A percentile compares a stretch with the other conserved stretches of the same genome.
Evolutionary conservation across 179 eudicot genomes (phyloP).

Genomic region (Gypsophila paniculata): DNA sequence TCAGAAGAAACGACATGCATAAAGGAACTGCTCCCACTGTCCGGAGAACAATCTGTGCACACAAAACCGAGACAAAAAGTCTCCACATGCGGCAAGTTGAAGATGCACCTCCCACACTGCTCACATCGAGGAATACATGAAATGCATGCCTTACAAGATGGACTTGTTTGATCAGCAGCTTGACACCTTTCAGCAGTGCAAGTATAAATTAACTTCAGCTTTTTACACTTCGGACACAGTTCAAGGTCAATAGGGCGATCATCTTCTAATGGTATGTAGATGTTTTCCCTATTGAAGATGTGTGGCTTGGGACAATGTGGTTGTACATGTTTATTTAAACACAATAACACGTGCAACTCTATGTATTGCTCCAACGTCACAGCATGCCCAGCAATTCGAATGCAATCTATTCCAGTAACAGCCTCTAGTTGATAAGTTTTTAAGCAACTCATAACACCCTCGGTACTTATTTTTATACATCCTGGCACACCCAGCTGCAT

Average conservation of each 20-base stretch:
- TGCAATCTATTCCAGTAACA: constrained; percentile 45
- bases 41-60: constrained; percentile 56
- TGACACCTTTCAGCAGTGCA: constrained; percentile 65
- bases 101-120: constrained; percentile 69
- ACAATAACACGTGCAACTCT: constrained; percentile 52
- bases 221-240: constrained; percentile 67
- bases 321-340: constrained; percentile 22
- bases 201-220: constrained; percentile 59
- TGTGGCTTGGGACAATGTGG: constrained; percentile 38
- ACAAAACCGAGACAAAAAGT: constrained; percentile 55
- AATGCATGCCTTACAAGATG: constrained; percentile 64
- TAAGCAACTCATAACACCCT: constrained; percentile 50
- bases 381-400: constrained; percentile 65
- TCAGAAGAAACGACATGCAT: constrained; percentile 11
- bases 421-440: constrained; percentile 45
- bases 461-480: constrained; percentile 59
- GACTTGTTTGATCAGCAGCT: constrained; percentile 30
- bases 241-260: constrained; percentile 72
- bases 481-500: constrained; percentile 77
- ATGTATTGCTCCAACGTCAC: constrained; percentile 50
- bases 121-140: constrained; percentile 64
- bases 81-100: constrained; percentile 55
- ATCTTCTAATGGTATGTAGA: constrained; percentile 49
- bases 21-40: constrained; percentile 19
- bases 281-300: constrained; percentile 39